These are phyloP conservation scores for Trametes meyenii DNA, from an alignment of 768 basidiomycete species.

Conservation along the genomic window DNA sequence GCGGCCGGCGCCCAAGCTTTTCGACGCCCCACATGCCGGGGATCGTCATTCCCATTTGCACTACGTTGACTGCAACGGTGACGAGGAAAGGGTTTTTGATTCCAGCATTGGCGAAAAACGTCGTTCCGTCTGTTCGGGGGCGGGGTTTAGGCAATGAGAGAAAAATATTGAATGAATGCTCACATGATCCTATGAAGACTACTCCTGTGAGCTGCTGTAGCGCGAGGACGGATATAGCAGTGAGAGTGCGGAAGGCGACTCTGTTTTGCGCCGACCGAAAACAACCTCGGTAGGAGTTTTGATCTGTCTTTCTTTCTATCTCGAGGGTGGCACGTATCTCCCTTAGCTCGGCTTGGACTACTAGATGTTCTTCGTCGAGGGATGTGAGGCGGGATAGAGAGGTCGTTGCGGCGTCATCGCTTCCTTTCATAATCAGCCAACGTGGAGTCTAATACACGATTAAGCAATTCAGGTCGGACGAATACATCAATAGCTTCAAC, in stretches of 20 bases:
- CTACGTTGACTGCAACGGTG: constrained; percentile 67
- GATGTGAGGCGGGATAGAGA: constrained; percentile 66
- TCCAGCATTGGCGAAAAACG: constrained; percentile 48
- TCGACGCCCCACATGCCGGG: constrained; percentile 83
- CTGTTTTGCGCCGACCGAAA: constrained; percentile 53
- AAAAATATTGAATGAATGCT: not conserved
- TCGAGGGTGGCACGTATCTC: constrained; percentile 62
- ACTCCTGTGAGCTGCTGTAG: constrained; percentile 81
- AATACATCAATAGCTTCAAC: not conserved
- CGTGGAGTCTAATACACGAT: constrained; percentile 58
- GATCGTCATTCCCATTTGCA: constrained; percentile 77
- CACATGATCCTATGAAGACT: constrained; percentile 62
- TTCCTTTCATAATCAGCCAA: constrained; percentile 70
- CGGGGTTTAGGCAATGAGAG: not conserved
- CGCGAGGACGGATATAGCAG: constrained; percentile 79
- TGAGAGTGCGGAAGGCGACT: constrained; percentile 72
- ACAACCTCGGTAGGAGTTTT: constrained; percentile 65
- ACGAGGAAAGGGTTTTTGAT: constrained; percentile 52
- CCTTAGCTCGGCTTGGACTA: constrained; percentile 50
- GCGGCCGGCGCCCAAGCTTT: constrained; percentile 74
- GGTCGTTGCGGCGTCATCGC: constrained; percentile 55
- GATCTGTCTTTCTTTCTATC: constrained; percentile 60
- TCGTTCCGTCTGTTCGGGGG: constrained; percentile 40
- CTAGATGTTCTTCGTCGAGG: constrained; percentile 49
- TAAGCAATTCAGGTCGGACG: not conserved